Evolutionary conservation across 768 basidiomycete species (phyloP), one percentile per base, ranked within the genome.

Genomic region (Panus rudis): DNA sequence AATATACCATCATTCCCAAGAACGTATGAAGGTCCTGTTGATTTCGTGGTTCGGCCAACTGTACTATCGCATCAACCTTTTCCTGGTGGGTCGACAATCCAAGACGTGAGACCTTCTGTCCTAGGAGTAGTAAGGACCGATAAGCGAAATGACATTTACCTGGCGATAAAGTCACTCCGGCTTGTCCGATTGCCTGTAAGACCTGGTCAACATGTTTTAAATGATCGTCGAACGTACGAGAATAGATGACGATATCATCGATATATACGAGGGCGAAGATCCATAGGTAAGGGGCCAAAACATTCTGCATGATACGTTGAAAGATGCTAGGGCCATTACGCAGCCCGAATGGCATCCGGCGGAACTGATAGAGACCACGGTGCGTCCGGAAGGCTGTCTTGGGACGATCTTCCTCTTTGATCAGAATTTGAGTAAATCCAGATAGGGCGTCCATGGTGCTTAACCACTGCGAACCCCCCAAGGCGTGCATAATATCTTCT

Each of bases 381-480:
- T 70, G 71, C 0, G 61, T 62, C 3, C 63, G 43, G 38, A 72
- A 72, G 0, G 67, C 67, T 0, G 62, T 59, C 28, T 64, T 63
- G 17, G 63, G 55, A 7, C 51, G 43, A 16, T 58, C 61, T 10
- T 61, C 50, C 0, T 57, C 49, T 0, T 41, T 42, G 34, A 69
- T 57, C 28, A 56, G 51, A 0, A 69, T 44, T 43, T 73, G 71
- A 0, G 63, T 68, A 42, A 71, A 73, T 8, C 70, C 66, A 0
- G 69, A 56, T 0, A 66, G 41, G 0, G 64, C 63, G 48, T 69
- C 65, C 5, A 71, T 45, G 0, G 64, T 54, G 1, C 64, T 56
- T 1, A 71, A 45, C 10, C 33, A 43, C 28, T 48, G 58, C 0
- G 56, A 46, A 11, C 52, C 61, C 44, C 53, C 52, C 0, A 60